Evolutionary conservation across 2,329 filamentous ascomycete species (phyloP).

Genomic region (Penicillium sp.): DNA sequence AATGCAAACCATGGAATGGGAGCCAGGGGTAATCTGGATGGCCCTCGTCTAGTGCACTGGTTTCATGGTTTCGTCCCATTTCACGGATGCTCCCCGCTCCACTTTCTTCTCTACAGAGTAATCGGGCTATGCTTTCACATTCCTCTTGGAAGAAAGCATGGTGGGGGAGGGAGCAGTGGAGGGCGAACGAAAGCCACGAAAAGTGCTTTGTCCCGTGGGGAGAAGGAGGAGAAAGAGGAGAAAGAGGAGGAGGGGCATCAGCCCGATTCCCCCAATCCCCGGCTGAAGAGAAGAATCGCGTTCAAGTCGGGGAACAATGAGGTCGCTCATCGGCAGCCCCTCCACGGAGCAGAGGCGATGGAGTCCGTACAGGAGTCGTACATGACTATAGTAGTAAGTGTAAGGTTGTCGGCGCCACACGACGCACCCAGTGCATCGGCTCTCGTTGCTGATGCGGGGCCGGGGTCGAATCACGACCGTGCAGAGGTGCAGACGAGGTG

Average conservation of each 20-base stretch:
- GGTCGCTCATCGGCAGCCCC: too few species aligned
- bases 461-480: constrained; percentile 21
- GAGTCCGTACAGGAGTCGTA: too few species aligned
- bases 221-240: too few species aligned
- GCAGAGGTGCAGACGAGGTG: constrained; percentile 15
- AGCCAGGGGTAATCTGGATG: too few species aligned
- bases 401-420: constrained; percentile 24
- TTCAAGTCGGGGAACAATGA: too few species aligned
- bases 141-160: too few species aligned
- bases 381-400: too few species aligned
- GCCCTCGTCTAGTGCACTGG: not conserved
- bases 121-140: too few species aligned
- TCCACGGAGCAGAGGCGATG: too few species aligned
- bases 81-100: not conserved
- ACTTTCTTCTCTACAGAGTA: constrained; percentile 7
- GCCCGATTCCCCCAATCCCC: too few species aligned
- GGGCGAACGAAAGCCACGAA: not conserved
- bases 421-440: constrained; percentile 21
- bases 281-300: too few species aligned
- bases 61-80: not conserved
- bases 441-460: constrained; percentile 25
- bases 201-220: not conserved
- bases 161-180: not conserved
- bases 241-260: not conserved
- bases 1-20: too few species aligned